Evolutionary conservation across 2,329 filamentous ascomycete species (phyloP).

Genomic region (Ceratocystis albifundus): DNA sequence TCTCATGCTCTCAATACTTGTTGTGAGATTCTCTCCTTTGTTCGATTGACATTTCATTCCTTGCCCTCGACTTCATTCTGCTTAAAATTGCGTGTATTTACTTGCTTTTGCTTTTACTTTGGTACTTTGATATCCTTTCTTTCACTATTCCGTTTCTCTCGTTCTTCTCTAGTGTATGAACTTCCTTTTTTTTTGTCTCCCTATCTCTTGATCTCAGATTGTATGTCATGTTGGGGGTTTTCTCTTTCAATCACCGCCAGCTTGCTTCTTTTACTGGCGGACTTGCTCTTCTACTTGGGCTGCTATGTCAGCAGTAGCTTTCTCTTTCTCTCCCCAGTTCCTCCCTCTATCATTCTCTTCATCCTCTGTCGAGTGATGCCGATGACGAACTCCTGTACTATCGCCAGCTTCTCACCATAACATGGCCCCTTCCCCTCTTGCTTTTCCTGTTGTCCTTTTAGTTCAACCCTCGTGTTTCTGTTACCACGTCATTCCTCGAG

Average conservation of each 20-base stretch:
- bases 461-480: neutral
- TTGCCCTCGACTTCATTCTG: neutral
- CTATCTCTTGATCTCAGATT: conserved; percentile 22
- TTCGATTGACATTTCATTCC: neutral
- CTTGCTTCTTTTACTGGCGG: too few species aligned
- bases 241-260: too few species aligned
- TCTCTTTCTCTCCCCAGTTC: conserved; percentile 18
- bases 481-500: too few species aligned
- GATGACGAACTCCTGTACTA: neutral
- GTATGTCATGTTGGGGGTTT: too few species aligned
- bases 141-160: neutral
- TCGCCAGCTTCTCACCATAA: neutral
- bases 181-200: conserved; percentile 16
- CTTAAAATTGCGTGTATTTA: neutral
- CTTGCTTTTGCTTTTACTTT: neutral
- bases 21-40: conserved; percentile 1
- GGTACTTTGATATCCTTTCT: neutral
- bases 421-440: neutral
- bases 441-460: neutral
- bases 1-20: neutral
- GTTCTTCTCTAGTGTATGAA: neutral
- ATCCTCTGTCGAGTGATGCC: neutral
- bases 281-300: too few species aligned
- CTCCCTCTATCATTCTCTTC: conserved; percentile 24
- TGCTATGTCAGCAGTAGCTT: too few species aligned